These are phyloP conservation scores for Sicyos edulis DNA, from an alignment of 306 rosid genomes.

Conservation along the genomic window DNA sequence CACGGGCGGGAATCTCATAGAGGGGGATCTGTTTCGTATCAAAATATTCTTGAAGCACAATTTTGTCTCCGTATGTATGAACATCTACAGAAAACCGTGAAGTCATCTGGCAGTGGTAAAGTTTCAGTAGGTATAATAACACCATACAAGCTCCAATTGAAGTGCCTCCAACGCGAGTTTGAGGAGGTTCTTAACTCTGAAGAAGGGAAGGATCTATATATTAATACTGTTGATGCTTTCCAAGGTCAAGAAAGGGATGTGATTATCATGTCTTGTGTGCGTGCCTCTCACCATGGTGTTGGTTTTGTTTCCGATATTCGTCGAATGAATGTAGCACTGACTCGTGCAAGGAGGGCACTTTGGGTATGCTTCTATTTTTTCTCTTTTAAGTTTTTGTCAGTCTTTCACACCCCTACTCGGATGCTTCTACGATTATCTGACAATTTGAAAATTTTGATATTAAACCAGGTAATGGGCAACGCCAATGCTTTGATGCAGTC, in stretches of 20 bases:
- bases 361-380: constrained; percentile 51
- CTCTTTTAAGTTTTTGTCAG: neutral
- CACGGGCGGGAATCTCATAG: constrained; percentile 96
- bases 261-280: constrained; percentile 96
- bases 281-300: constrained; percentile 89
- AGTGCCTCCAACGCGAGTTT: constrained; percentile 91
- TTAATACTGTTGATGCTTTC: constrained; percentile 96
- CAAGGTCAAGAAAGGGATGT: constrained; percentile 99
- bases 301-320: constrained; percentile 96
- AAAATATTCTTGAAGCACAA: constrained; percentile 85
- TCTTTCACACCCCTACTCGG: neutral
- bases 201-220: constrained; percentile 88
- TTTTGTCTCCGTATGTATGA: constrained; percentile 85
- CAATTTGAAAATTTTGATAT: neutral
- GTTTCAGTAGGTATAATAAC: constrained; percentile 88
- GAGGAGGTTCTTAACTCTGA: constrained; percentile 82
- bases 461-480: constrained; percentile 86
- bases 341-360: constrained; percentile 95
- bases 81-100: constrained; percentile 64
- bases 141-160: constrained; percentile 92
- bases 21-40: constrained; percentile 95
- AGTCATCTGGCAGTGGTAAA: constrained; percentile 57
- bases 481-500: constrained; percentile 75
- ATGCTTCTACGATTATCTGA: neutral
- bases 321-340: constrained; percentile 96